Evolutionary conservation across 2,329 filamentous ascomycete genomes (phyloP), one percentile per base, ranked within the genome.

Genomic region (Aspergillus fijiensis): DNA sequence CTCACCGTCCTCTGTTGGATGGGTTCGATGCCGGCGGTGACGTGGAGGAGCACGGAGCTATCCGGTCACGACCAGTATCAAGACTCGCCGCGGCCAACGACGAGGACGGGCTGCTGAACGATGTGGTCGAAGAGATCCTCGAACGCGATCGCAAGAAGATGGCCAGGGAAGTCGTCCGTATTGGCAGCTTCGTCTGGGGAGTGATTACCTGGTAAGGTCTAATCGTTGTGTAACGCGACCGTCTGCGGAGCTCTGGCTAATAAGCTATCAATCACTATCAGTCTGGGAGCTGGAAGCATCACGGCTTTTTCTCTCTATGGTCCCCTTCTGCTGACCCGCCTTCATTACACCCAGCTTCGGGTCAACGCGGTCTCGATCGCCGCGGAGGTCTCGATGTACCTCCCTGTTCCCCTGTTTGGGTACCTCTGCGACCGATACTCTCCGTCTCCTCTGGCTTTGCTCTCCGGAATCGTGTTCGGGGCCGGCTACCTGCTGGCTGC

Each of bases 261-360:
- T 21, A 29, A 49, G 19, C 53, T 61, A 51, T 63, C 56, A 55
- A 47, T 58, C 55, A 39, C 27, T 42, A 39, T 21, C 67, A 82
- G 80, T 67, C 84, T 97, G 33, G 95, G 91, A 74, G 94, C 92
- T 31, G 95, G 94, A 63, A 96, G 91, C 70, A 91, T 98, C 70
- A 92, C 92, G 53, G 90, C 92, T 52, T 99, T 95, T 80, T 96
- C 92, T 39, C 86, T 99, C 33, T 99, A 98, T 74, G 95, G 90
- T 9, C 93, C 91, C 67, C 83, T 96, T 51, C 92, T 99, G 79
- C 91, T 96, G 75, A 89, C 89, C 58, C 87, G 88, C 49, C 83
- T 99, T 55, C 89, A 87, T 71, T 99, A 98, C 78, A 89, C 88
- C 3, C 95, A 99, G 77, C 85, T 95, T 63, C 91, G 95, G 74